Conservation (phyloP, 371 early-diverging fungal species). For the Lichtheimia corymbifera region DNA sequence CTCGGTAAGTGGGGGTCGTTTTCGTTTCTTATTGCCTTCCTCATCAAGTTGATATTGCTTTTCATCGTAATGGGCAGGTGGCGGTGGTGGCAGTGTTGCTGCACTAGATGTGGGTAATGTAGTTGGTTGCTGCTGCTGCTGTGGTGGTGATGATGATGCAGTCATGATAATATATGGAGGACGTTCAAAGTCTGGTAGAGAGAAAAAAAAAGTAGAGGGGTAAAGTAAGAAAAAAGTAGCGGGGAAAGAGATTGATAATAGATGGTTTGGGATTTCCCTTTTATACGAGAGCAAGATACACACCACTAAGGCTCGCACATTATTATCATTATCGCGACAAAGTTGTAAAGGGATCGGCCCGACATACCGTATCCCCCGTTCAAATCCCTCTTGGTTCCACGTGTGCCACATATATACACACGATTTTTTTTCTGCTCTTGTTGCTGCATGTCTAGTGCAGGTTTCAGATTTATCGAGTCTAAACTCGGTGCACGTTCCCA, state of each 20-base stretch:
- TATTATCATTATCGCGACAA: background rate
- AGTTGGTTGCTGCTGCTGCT: background rate
- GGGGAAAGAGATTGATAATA: background rate
- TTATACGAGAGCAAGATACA: background rate
- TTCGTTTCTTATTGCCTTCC: background rate
- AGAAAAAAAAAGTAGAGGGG: background rate
- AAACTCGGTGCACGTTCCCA: too few species aligned
- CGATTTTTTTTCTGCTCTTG: too few species aligned
- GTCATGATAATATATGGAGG: background rate
- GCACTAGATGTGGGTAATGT: background rate
- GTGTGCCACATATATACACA: background rate
- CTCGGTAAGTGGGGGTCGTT: slow-evolving; percentile 14
- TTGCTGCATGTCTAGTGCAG: too few species aligned
- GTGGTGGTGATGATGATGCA: background rate
- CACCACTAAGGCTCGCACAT: background rate
- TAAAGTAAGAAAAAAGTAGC: background rate
- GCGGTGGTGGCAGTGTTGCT: slow-evolving; percentile 1
- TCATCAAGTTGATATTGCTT: background rate
- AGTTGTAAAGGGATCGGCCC: background rate
- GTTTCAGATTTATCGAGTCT: too few species aligned
- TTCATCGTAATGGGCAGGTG: background rate
- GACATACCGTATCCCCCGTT: too few species aligned
- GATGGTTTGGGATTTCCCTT: background rate
- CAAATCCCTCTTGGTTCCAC: background rate
- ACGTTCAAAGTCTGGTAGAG: background rate